Evolutionary conservation across 2,329 filamentous ascomycete species (phyloP).

Genomic region (Calonectria multiphialidica): DNA sequence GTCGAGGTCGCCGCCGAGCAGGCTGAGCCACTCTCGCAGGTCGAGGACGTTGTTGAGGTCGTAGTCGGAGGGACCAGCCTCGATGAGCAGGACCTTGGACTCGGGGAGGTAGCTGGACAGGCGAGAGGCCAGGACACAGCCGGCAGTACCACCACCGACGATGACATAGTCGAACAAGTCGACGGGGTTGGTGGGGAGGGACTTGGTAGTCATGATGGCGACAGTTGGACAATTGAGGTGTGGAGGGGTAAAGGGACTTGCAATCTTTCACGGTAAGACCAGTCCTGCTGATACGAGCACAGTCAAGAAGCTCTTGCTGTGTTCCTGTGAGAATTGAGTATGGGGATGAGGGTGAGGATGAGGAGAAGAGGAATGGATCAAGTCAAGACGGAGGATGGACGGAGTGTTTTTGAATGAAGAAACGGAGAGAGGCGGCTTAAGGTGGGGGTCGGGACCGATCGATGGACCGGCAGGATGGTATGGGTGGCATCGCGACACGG

Average conservation of each 20-base stretch:
- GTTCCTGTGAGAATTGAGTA: not conserved
- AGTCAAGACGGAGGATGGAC: slow-evolving; percentile 3
- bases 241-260: not conserved
- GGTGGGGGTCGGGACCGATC: slow-evolving; percentile 14
- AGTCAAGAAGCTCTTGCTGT: slow-evolving; percentile 6
- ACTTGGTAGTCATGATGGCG: slow-evolving; percentile 73
- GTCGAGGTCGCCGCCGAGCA: slow-evolving; percentile 89
- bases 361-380: not conserved
- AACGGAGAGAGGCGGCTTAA: slow-evolving; percentile 6
- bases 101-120: slow-evolving; percentile 86
- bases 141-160: slow-evolving; percentile 87
- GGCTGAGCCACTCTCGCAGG: slow-evolving; percentile 86
- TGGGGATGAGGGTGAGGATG: not conserved
- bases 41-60: slow-evolving; percentile 89
- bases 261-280: not conserved
- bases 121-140: slow-evolving; percentile 85
- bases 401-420: slow-evolving; percentile 21
- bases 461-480: slow-evolving; percentile 7
- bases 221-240: not conserved
- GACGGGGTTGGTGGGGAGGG: slow-evolving; percentile 72
- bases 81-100: slow-evolving; percentile 85
- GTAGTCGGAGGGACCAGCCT: slow-evolving; percentile 90
- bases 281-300: slow-evolving; percentile 9
- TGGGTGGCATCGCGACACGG: slow-evolving; percentile 5
- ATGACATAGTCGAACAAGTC: slow-evolving; percentile 86